Base-by-base conservation (phyloP, 2,329 filamentous ascomycete genomes). In the Colletotrichum sp. region DNA sequence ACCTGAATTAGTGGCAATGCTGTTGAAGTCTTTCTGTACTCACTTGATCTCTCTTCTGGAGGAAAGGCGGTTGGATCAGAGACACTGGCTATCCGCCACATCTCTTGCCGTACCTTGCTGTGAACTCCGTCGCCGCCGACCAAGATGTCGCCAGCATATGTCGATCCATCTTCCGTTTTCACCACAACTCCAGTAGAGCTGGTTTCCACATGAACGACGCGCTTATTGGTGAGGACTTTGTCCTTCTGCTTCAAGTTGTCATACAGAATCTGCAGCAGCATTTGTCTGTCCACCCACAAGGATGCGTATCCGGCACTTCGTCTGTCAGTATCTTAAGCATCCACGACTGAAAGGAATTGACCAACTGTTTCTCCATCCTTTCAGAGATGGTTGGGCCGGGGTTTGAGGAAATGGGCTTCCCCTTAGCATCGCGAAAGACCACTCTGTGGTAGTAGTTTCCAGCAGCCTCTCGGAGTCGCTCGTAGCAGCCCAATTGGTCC, bases 401-500 rank as follows among this genome's bases (percentile, higher is more conserved):
- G n/a, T 26, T 69, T 6, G 80, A 75, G 26, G 78, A 70, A n/a
- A 74, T 67, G 12, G 81, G 67, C 24, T 78, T 71, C 7, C 77
- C 78, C 7, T 66, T 36, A 4, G 63, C 24, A 1, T 56, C 38
- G 2, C 66, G 32, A 8, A 76, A 30, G 28, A 16, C 56, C 5
- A 69, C 30, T 7, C 52, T 21, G 18, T 55, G 56, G 48, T 71
- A 64, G 12, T 36, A 72, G 21, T 80, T 73, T 3, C 74, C 77
- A 4, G 80, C 30, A 21, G 79, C 71, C 10, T 78, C 70, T 1
- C 79, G 76, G 9, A 85, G 73, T 2, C 78, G 36, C 43, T 83
- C 79, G 30, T 82, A 83, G 34, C 81, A 79, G 3, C 77, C 78
- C 0, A 91, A 77, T 77, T 91, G 89, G 67, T 90, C 88, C 1